phyloP scores from a whole-genome alignment of 2,329 filamentous ascomycete species.

The Spiromastix sp. region DNA sequence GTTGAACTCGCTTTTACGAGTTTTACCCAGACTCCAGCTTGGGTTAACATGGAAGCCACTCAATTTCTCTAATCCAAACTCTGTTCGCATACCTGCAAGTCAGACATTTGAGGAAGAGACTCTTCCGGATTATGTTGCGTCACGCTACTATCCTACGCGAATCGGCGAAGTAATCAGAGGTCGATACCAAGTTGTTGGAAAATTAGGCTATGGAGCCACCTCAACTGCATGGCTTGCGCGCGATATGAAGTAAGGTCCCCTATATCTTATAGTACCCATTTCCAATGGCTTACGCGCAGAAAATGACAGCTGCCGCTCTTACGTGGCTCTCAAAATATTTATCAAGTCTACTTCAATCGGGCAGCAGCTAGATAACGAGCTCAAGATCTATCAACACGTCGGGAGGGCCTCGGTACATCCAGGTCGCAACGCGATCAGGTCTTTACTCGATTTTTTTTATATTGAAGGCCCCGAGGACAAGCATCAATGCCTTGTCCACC shows the following conservation, averaged over 20 bases:
- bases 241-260: slow-evolving; percentile 5
- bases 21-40: too few species aligned
- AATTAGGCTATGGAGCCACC: slow-evolving; percentile 8
- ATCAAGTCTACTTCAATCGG: slow-evolving; percentile 19
- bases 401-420: slow-evolving; percentile 18
- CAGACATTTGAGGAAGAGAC: slow-evolving; percentile 10
- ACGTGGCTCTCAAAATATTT: slow-evolving; percentile 23
- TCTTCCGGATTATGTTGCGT: slow-evolving; percentile 6
- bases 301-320: slow-evolving; percentile 12
- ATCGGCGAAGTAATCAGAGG: slow-evolving; percentile 7
- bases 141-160: slow-evolving; percentile 4
- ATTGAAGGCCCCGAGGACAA: slow-evolving; percentile 11
- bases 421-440: slow-evolving; percentile 18
- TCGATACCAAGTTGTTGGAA: slow-evolving; percentile 9
- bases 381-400: slow-evolving; percentile 35
- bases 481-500: slow-evolving; percentile 16
- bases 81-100: background rate
- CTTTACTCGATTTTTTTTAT: slow-evolving; percentile 19
- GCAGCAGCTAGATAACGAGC: slow-evolving; percentile 26
- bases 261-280: slow-evolving; percentile 1
- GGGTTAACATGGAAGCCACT: too few species aligned
- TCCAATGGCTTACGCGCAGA: slow-evolving; percentile 2
- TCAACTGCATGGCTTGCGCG: slow-evolving; percentile 8
- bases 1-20: too few species aligned
- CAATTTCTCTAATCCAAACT: slow-evolving; percentile 4